Evolutionary conservation across 2,329 filamentous ascomycete genomes (phyloP), one percentile per base, ranked within the genome.

Genomic region (Hymenoscyphus salicellus): DNA sequence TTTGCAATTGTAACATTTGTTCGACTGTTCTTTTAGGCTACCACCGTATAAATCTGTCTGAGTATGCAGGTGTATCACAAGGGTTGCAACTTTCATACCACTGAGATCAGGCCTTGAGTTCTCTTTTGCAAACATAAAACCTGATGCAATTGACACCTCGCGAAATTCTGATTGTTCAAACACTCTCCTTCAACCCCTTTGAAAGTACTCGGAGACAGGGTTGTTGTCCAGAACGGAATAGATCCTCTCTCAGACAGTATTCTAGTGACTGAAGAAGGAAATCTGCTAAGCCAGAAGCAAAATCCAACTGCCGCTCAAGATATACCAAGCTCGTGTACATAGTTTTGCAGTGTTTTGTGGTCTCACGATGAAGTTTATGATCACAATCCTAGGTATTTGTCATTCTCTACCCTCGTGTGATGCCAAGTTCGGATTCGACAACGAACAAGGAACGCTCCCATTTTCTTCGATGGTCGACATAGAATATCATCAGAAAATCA

Each of bases 121-220:
- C 64, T 60, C 57, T 65, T 65, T 36, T 65, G 64, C 36, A 66
- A 55, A 52, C 63, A 65, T 5, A 65, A 26, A 2, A 38, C 23
- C 20, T 65, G 63, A 28, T 58, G 16, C 6, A 58, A 52, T 46
- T 65, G 63, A 32, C 55, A 32, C 33, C 26, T 55, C 20, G 59
- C 58, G 20, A 65, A 62, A 41, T 61, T 62, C 28, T 52, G 55
- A 14, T 36, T 55, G 41, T 65, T 65, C 11, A 23, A 3, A 62
- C 63, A 16, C 8, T 62, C 32, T 65, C 63, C 38, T 52, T 62
- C 23, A 65, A 20, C 7, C 32, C 23, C 30, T 59, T 65, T 6
- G 58, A 61, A 17, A 55, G n/a, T 8, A 4, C 10, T 3, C 41
- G 41, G 41, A 46, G 41, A 16, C n/a, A 17, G 4, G 41, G n/a